Evolutionary conservation across 306 rosid species (phyloP).

Genomic region (Alnus rubra): DNA sequence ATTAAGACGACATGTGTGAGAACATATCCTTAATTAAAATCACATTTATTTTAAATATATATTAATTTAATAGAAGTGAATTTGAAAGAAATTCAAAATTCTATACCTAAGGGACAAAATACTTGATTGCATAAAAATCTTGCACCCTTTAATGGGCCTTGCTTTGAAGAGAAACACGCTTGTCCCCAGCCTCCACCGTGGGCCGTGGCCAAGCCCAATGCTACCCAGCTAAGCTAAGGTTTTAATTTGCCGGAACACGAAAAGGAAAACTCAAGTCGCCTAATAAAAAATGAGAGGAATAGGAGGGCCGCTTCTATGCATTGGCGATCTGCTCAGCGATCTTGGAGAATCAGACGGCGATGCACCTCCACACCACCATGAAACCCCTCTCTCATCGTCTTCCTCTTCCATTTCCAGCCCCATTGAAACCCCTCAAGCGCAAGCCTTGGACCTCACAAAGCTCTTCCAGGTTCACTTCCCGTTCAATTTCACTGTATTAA

Average conservation of each 20-base stretch:
- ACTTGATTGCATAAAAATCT: no score
- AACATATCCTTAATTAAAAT: no score
- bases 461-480: conserved; percentile 69
- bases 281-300: conserved; percentile 56
- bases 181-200: no score
- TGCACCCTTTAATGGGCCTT: no score
- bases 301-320: conserved; percentile 86
- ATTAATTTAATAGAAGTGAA: no score
- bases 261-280: background rate
- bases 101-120: no score
- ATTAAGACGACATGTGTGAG: no score
- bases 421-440: conserved; percentile 25
- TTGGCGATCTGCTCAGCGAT: conserved; percentile 87
- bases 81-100: no score
- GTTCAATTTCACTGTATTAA: background rate
- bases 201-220: no score
- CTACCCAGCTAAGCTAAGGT: background rate
- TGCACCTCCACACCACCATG: background rate
- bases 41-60: no score
- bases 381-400: conserved; percentile 28
- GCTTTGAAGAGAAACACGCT: no score
- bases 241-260: background rate
- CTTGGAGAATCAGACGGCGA: conserved; percentile 60
- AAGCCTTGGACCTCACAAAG: conserved; percentile 52
- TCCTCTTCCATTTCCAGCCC: conserved; percentile 38